Evolutionary conservation across 192 early-diverging fungal species (phyloP).

Genomic region (Gryganskiella cystojenkinii): DNA sequence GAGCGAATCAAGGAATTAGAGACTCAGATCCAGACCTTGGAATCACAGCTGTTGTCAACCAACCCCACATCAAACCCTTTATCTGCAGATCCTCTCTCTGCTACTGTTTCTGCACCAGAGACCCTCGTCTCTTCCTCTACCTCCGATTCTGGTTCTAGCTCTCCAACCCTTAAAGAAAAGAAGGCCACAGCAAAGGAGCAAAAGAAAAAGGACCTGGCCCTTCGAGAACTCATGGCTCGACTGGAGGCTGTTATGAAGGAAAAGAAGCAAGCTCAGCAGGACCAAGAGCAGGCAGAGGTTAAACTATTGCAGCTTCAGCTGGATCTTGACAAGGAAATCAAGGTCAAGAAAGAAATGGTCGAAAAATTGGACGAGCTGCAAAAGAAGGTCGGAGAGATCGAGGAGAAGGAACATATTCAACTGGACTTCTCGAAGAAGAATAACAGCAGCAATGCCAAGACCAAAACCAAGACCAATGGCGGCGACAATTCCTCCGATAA

Average conservation of each 20-base stretch:
- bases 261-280: constrained; percentile 47
- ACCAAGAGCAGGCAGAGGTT: constrained; percentile 46
- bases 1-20: constrained; percentile 29
- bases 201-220: constrained; percentile 48
- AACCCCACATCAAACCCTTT: background rate
- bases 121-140: constrained; percentile 12
- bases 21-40: constrained; percentile 23
- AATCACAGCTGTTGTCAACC: constrained; percentile 5
- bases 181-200: constrained; percentile 33
- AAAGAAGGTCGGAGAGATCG: constrained; percentile 44
- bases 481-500: background rate
- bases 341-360: constrained; percentile 53
- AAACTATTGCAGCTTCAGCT: constrained; percentile 40
- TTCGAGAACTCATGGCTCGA: constrained; percentile 45
- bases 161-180: constrained; percentile 41
- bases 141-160: constrained; percentile 20
- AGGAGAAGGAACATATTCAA: constrained; percentile 32
- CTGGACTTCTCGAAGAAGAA: constrained; percentile 2
- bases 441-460: background rate
- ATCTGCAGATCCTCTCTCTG: constrained; percentile 23
- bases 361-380: constrained; percentile 45
- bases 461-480: background rate
- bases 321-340: constrained; percentile 48
- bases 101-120: constrained; percentile 24
- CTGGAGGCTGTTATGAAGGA: constrained; percentile 45